Conservation (phyloP, 306 rosid species). For the Gynostemma pentaphyllum region DNA sequence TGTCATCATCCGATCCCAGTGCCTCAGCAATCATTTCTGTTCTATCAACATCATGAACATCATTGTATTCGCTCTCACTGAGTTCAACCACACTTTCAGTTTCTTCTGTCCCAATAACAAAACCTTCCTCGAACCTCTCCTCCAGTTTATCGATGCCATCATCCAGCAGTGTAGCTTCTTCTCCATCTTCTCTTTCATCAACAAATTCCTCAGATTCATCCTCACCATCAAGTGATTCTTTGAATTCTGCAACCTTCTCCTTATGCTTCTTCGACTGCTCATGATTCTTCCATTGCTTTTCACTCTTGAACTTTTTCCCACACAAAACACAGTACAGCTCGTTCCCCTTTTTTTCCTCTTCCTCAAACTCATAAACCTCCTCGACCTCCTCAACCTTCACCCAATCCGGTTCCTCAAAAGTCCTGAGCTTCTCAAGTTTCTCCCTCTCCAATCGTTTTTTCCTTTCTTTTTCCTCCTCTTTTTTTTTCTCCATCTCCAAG, state of each 20-base stretch:
- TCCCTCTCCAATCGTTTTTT: conserved; percentile 62
- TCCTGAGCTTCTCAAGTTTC: conserved; percentile 53
- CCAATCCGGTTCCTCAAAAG: conserved; percentile 81
- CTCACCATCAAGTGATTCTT: conserved; percentile 38
- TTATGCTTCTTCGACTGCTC: conserved; percentile 93
- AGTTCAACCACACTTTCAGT: conserved; percentile 25
- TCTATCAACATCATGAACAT: conserved; percentile 4
- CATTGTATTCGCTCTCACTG: conserved; percentile 14
- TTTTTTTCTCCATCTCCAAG: conserved; percentile 57
- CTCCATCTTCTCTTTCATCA: conserved; percentile 18
- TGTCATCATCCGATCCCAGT: conserved; percentile 12
- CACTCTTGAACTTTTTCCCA: conserved; percentile 99
- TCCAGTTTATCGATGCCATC: conserved; percentile 17
- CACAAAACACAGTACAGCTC: conserved; percentile 84
- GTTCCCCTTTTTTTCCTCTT: conserved; percentile 31
- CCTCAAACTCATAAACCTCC: conserved; percentile 18
- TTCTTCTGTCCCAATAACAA: conserved; percentile 23
- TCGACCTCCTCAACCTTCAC: conserved; percentile 34
- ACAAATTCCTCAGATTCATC: conserved; percentile 26
- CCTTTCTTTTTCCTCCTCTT: conserved; percentile 61
- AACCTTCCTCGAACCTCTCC: conserved; percentile 14
- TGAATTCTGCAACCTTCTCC: conserved; percentile 74
- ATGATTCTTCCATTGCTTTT: conserved; percentile 97
- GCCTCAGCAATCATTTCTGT: conserved; percentile 8
- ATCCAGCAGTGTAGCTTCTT: conserved; percentile 17